These are phyloP conservation scores for Metarhizium robertsii DNA, from an alignment of 2,329 filamentous ascomycete species.

Conservation along the genomic window DNA sequence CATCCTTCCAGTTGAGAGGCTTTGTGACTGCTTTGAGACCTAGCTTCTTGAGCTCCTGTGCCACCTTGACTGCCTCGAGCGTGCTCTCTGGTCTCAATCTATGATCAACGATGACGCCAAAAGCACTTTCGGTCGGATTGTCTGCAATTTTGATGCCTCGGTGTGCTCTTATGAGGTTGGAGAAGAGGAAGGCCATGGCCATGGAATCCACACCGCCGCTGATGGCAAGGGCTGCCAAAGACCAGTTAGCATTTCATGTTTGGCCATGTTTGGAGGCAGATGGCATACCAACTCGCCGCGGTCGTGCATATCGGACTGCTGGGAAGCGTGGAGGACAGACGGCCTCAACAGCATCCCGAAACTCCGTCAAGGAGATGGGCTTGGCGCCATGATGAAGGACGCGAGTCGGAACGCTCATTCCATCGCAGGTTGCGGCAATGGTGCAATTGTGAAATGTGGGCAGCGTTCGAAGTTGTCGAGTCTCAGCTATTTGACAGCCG, in stretches of 20 bases:
- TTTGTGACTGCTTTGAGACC: slow-evolving; percentile 20
- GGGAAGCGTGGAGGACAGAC: slow-evolving; percentile 42
- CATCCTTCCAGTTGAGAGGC: slow-evolving; percentile 37
- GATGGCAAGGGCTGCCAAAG: slow-evolving; percentile 57
- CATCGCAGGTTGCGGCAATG: slow-evolving; percentile 12
- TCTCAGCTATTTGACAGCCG: background rate
- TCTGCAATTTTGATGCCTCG: slow-evolving; percentile 32
- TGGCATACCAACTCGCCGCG: slow-evolving; percentile 33
- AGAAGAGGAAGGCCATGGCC: slow-evolving; percentile 74
- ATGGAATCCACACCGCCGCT: slow-evolving; percentile 98
- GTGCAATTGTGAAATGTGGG: background rate
- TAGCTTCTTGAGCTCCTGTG: slow-evolving; percentile 26
- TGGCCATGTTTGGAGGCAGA: background rate
- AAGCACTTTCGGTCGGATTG: slow-evolving; percentile 31
- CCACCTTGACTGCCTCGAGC: slow-evolving; percentile 42
- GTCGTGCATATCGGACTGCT: slow-evolving; percentile 20
- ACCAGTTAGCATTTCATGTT: background rate
- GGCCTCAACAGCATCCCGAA: slow-evolving; percentile 39
- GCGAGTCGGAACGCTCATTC: slow-evolving; percentile 24
- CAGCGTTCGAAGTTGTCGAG: background rate
- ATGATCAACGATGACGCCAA: slow-evolving; percentile 49
- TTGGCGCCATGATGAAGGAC: slow-evolving; percentile 28
- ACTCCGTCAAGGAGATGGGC: slow-evolving; percentile 28
- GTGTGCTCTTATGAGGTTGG: slow-evolving; percentile 28
- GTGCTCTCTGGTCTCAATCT: slow-evolving; percentile 41